Evolutionary conservation across 2,329 filamentous ascomycete species (phyloP).

Genomic region (Thelonectria discophora): DNA sequence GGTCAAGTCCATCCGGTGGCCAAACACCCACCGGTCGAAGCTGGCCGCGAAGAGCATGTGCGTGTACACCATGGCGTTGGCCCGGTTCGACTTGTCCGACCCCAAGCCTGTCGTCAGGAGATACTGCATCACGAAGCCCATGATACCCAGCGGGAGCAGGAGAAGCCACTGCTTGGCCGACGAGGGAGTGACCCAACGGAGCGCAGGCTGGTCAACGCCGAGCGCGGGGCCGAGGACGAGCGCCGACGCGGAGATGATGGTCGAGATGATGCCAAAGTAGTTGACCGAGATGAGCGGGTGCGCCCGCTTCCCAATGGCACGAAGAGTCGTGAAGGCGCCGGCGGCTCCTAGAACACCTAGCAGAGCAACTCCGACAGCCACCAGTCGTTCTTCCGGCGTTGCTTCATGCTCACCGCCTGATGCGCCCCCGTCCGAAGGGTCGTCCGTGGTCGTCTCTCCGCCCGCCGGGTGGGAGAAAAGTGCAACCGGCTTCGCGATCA

Average conservation of each 20-base stretch:
- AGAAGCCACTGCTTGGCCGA: slow-evolving; percentile 69
- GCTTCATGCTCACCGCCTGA: slow-evolving; percentile 48
- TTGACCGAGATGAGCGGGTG: slow-evolving; percentile 88
- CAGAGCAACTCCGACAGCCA: slow-evolving; percentile 76
- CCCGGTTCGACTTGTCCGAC: slow-evolving; percentile 71
- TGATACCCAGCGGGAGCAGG: slow-evolving; percentile 72
- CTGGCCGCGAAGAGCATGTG: slow-evolving; percentile 65
- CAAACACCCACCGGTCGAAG: slow-evolving; percentile 63
- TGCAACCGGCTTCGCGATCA: slow-evolving; percentile 79
- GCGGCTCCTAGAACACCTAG: slow-evolving; percentile 81
- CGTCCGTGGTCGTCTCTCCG: slow-evolving; percentile 33
- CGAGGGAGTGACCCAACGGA: slow-evolving; percentile 55
- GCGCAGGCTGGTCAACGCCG: slow-evolving; percentile 55
- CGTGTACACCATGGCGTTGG: slow-evolving; percentile 67
- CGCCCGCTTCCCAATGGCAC: slow-evolving; percentile 80
- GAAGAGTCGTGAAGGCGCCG: slow-evolving; percentile 77
- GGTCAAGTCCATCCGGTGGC: slow-evolving; percentile 58
- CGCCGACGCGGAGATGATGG: slow-evolving; percentile 69
- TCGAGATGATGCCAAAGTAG: slow-evolving; percentile 79
- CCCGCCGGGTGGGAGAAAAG: slow-evolving; percentile 54
- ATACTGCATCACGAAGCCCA: slow-evolving; percentile 87
- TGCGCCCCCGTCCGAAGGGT: slow-evolving; percentile 32
- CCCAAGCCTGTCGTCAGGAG: slow-evolving; percentile 81
- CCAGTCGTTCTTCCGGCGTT: slow-evolving; percentile 71
- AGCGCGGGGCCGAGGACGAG: slow-evolving; percentile 62